Conservation (phyloP, 2,329 filamentous ascomycete species). For the Colletotrichum godetiae region DNA sequence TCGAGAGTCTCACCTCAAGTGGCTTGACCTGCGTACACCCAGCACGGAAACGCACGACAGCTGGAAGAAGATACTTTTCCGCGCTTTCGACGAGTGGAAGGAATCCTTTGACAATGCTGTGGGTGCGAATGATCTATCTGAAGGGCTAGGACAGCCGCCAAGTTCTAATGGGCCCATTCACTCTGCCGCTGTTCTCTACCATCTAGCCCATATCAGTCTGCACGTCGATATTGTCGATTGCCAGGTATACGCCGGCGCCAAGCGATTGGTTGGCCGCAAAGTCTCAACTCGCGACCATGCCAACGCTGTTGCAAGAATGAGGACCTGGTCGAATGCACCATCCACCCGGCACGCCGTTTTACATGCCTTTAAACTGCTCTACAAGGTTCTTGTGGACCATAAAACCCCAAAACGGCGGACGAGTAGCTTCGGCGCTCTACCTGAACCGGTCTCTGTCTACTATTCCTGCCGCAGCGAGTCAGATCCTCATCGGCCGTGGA, state of each 20-base stretch:
- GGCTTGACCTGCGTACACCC: slow-evolving; percentile 74
- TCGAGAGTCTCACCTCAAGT: slow-evolving; percentile 85
- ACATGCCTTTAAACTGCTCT: slow-evolving; percentile 84
- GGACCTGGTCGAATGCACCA: slow-evolving; percentile 79
- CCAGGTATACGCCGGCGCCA: slow-evolving; percentile 87
- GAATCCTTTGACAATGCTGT: slow-evolving; percentile 82
- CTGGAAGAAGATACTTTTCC: slow-evolving; percentile 81
- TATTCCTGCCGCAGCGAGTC: slow-evolving; percentile 84
- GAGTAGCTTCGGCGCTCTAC: slow-evolving; percentile 31
- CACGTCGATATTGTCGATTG: slow-evolving; percentile 91
- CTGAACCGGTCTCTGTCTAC: slow-evolving; percentile 52
- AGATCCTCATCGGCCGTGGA: slow-evolving; percentile 88
- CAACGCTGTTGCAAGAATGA: slow-evolving; percentile 80
- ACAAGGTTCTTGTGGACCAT: slow-evolving; percentile 75
- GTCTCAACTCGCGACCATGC: slow-evolving; percentile 81
- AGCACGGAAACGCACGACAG: slow-evolving; percentile 74
- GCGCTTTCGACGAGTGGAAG: slow-evolving; percentile 90
- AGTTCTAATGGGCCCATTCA: slow-evolving; percentile 74
- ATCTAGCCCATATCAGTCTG: slow-evolving; percentile 88
- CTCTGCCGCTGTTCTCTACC: slow-evolving; percentile 83
- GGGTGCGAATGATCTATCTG: slow-evolving; percentile 47
- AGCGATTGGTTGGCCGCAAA: slow-evolving; percentile 79
- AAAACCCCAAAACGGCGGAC: slow-evolving; percentile 46
- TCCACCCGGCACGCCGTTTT: slow-evolving; percentile 85
- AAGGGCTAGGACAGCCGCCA: slow-evolving; percentile 62